Conservation (phyloP, 2,329 filamentous ascomycete species). For the Xylariaceae sp. region DNA sequence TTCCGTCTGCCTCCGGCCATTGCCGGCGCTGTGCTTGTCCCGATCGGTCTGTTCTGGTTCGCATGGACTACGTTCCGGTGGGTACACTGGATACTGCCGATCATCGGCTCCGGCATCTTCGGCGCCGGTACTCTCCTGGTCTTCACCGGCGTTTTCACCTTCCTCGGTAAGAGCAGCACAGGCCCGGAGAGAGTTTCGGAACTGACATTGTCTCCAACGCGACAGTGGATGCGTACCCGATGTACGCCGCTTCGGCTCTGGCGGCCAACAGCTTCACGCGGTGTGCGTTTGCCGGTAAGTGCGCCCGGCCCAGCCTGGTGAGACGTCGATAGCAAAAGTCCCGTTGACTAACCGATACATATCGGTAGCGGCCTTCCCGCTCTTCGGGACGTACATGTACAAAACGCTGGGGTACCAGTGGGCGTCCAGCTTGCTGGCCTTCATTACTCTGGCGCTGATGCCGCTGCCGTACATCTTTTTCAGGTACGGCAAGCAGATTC, state of each 20-base stretch:
- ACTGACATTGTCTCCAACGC: conserved; percentile 5
- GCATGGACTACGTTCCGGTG: conserved; percentile 72
- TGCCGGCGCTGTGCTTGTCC: conserved; percentile 67
- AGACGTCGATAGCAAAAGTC: not conserved
- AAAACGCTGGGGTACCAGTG: conserved; percentile 60
- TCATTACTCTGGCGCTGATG: conserved; percentile 53
- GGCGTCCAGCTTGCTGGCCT: conserved; percentile 56
- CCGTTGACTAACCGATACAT: conserved; percentile 2
- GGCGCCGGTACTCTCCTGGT: conserved; percentile 65
- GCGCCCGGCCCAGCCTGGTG: conserved; percentile 1
- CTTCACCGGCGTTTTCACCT: conserved; percentile 82
- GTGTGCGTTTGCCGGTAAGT: conserved; percentile 63
- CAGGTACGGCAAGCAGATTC: conserved; percentile 49
- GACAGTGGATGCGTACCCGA: conserved; percentile 66
- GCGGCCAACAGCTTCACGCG: conserved; percentile 78
- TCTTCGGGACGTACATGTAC: conserved; percentile 72
- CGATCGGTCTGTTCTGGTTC: conserved; percentile 79
- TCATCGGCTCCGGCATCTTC: conserved; percentile 66
- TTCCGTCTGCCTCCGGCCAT: conserved; percentile 74
- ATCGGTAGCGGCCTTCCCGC: conserved; percentile 58
- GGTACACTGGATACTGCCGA: conserved; percentile 70
- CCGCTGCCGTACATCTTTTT: conserved; percentile 60
- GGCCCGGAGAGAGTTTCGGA: not conserved
- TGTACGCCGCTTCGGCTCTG: conserved; percentile 69
- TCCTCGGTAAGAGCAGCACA: conserved; percentile 49